Evolutionary conservation across 306 rosid genomes (phyloP), one percentile per base, ranked within the genome.

Genomic region (Trifolium repens): DNA sequence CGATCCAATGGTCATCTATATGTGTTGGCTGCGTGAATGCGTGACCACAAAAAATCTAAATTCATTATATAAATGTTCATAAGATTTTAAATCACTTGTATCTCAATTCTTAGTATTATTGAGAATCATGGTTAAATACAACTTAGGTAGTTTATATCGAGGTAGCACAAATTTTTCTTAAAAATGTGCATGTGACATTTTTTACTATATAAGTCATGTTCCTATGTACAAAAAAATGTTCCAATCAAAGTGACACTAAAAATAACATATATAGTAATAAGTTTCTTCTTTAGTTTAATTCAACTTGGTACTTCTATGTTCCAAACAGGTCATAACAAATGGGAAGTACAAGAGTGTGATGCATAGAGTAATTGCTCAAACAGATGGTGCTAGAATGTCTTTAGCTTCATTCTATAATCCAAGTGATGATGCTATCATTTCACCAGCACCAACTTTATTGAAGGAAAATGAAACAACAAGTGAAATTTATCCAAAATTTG

Each of bases 371-470:
- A 71, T 88, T 67, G 91, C 86, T 1, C 99, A 96, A 60, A 49
- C 89, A 0, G 88, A 96, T 9, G 99, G 96, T 0, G 86, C 78
- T 26, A 90, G 99, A 79, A 90, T 96, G 99, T 96, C 99, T 4
- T 3, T 96, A 14, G 99, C 99, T 4, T 96, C 99, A 15, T 96
- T 96, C 85, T 92, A 96, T 80, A 96, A 96, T 73, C 99, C 99
- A 0, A 96, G 97, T 0, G 76, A 88, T 69, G 98, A 96, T 68
- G 98, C 99, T 14, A 71, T 92, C 0, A 96, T 96, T 71, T 88
- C 69, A 17, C 99, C 99, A 8, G 98, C 99, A 62, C 87, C 91
- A 4, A 53, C 91, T 12, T 73, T 92, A 86, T 81, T 88, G 63
- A 91, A 90, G 47, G 84, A 85, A 62, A 83, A 83, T 2, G 94